phyloP scores from a whole-genome alignment of 2,329 filamentous ascomycete genomes.

The Pseudogymnoascus sp. region DNA sequence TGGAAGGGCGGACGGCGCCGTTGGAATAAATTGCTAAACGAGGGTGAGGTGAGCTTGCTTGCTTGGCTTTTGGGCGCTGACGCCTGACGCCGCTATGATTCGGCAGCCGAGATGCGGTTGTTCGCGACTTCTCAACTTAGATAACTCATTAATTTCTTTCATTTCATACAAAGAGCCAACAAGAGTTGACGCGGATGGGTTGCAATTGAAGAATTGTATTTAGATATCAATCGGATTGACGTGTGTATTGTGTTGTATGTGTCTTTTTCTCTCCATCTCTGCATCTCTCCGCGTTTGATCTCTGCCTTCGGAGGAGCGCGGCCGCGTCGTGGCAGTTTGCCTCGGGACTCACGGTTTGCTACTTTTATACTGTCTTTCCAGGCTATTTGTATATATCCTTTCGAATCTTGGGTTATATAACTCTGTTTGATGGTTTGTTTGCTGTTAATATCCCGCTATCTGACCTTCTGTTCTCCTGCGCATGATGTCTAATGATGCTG shows the following conservation, averaged over 20 bases:
- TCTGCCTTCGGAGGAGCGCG: background rate
- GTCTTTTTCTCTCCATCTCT: background rate
- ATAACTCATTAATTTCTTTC: background rate
- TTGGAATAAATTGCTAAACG: conserved; percentile 14
- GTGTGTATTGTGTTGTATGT: background rate
- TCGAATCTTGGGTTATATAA: background rate
- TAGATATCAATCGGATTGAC: background rate
- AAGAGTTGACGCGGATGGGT: background rate
- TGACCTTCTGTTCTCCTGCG: background rate
- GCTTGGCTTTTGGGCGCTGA: background rate
- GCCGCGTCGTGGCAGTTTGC: background rate
- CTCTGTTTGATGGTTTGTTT: background rate
- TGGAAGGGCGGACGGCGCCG: conserved; percentile 13
- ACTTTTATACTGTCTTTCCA: background rate
- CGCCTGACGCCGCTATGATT: conserved; percentile 4
- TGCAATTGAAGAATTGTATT: background rate
- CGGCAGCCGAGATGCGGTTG: conserved; percentile 1
- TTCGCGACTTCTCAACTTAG: background rate
- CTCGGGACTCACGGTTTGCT: background rate
- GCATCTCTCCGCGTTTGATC: background rate
- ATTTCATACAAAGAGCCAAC: background rate
- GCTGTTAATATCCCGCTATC: background rate
- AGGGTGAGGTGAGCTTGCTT: conserved; percentile 15
- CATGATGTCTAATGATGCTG: background rate
- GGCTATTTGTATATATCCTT: background rate